phyloP scores from a whole-genome alignment of 331 rosid species.

The Quercus tomentella region DNA sequence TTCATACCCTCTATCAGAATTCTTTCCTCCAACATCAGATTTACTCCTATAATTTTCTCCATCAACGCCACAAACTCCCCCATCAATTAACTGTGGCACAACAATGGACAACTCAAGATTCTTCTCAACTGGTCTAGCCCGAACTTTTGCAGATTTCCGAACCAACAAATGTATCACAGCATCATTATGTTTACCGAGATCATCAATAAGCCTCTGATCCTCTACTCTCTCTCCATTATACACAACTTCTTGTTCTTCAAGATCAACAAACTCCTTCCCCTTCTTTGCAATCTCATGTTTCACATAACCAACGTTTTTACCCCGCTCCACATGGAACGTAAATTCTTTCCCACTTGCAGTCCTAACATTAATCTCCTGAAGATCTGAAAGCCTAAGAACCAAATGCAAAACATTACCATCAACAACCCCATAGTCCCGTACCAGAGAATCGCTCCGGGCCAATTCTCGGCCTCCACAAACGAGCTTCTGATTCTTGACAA shows the following conservation, averaged over 20 bases:
- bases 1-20: conserved; percentile 24
- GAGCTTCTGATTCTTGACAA: conserved; percentile 75
- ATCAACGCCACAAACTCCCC: conserved; percentile 23
- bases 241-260: conserved; percentile 74
- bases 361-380: conserved; percentile 65
- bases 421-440: conserved; percentile 71
- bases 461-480: conserved; percentile 91
- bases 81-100: conserved; percentile 40
- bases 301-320: conserved; percentile 70
- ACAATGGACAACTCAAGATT: conserved; percentile 69
- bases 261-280: conserved; percentile 62
- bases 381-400: conserved; percentile 77
- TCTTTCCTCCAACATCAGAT: conserved; percentile 32
- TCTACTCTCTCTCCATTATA: conserved; percentile 75
- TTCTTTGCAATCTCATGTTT: conserved; percentile 68
- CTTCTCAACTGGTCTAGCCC: conserved; percentile 46
- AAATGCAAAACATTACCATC: conserved; percentile 88
- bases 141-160: conserved; percentile 65
- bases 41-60: conserved; percentile 23
- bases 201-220: conserved; percentile 76
- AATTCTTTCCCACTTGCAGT: conserved; percentile 66
- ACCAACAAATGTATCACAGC: conserved; percentile 70
- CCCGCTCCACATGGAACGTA: conserved; percentile 65
- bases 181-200: conserved; percentile 61
- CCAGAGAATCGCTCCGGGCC: conserved; percentile 67